Evolutionary conservation across 768 basidiomycete species (phyloP).

Genomic region (Tricholoma matsutake): DNA sequence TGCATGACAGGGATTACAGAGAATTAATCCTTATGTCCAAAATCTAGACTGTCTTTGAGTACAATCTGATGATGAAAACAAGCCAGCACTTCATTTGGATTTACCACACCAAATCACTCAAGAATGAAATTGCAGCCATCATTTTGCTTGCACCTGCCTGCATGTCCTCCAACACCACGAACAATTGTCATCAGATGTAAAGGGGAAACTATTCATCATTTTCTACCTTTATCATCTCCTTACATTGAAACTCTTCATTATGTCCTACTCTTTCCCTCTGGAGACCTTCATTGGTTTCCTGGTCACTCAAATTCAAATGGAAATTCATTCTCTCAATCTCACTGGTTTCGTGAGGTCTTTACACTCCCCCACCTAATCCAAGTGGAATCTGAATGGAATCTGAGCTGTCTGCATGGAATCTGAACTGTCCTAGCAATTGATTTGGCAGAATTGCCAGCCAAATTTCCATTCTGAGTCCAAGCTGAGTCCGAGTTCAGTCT

Average conservation of each 20-base stretch:
- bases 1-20: too few species aligned
- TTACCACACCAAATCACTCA: not conserved
- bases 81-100: too few species aligned
- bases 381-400: too few species aligned
- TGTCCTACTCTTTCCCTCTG: not conserved
- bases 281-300: not conserved
- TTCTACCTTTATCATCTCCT: not conserved
- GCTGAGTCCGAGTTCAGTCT: too few species aligned
- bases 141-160: not conserved
- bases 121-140: not conserved
- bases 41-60: not conserved
- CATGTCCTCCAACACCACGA: not conserved
- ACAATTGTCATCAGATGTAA: not conserved
- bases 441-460: too few species aligned
- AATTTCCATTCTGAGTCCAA: too few species aligned
- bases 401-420: too few species aligned
- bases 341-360: too few species aligned
- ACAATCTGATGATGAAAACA: not conserved
- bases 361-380: too few species aligned
- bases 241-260: not conserved
- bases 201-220: not conserved
- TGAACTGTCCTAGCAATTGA: too few species aligned
- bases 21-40: not conserved
- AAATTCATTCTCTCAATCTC: too few species aligned
- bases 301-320: not conserved